Base-by-base conservation (phyloP, 2,329 filamentous ascomycete species). In the Aureobasidium vineae region DNA sequence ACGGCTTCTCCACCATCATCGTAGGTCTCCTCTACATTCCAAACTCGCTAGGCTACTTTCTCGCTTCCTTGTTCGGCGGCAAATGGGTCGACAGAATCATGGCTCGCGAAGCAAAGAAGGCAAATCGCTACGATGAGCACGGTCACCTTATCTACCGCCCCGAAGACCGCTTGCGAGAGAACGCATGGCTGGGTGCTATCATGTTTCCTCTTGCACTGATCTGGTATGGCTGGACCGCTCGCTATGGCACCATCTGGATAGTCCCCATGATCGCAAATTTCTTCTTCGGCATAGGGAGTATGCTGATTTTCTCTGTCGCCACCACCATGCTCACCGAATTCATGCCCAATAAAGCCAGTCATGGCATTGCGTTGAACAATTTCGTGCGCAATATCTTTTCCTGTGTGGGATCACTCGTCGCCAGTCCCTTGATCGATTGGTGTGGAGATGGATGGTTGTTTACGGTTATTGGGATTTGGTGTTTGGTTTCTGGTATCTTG, bases 251-350 rank as follows among this genome's bases (percentile, higher is more conserved):
- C 3, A 82, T 85, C 67, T 90, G 88, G 85, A 76, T 86, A 15
- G 86, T 86, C 33, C 80, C 80, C 1, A 71, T 77, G 70, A 67
- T 77, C 1, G 73, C 73, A 26, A 77, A 77, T 49, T 77, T 77
- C 71, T 76, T 77, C 74, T 95, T 94, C 72, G 91, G 91, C 19
- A 71, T 90, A 3, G 88, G 89, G 2, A 88, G 85, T 38, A 95
- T 96, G 91, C 81, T 95, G 4, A 87, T 92, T 36, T 92, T 91
- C 77, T 84, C 86, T 57, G 84, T 86, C 70, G 82, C 86, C 0
- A 92, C 90, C 0, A 95, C 91, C 0, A 92, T 95, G 89, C 80
- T 95, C 70, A 94, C 91, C 0, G 91, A 95, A 73, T 92, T 94
- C 73, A 88, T 94, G 82, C 90, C 90, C 16, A 83, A 85, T 49